Percentiles rank a stretch among this genome's conserved stretches.
These are phyloP conservation scores for Ogataea trehalophila DNA, from an alignment of 805 yeast genomes.

Conservation along the genomic window DNA sequence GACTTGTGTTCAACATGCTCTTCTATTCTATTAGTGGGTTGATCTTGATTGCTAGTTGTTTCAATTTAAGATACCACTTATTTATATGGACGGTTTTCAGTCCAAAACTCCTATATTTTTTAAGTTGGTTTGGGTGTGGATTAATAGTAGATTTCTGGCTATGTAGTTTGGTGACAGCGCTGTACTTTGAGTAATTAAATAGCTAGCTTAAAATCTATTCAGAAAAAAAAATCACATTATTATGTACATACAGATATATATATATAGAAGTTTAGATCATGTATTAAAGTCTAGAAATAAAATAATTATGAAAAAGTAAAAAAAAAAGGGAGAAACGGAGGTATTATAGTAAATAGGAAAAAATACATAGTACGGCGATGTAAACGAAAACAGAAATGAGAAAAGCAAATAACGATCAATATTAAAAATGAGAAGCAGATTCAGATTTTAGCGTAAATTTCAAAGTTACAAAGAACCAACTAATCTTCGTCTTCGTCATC, in stretches of 20 bases:
- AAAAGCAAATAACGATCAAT: neutral
- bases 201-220: too few relatives aligned
- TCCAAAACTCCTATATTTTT: slow-evolving; percentile 80
- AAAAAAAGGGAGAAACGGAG: too few relatives aligned
- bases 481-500: slow-evolving; percentile 73
- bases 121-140: slow-evolving; percentile 64
- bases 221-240: neutral
- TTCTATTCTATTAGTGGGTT: slow-evolving; percentile 60
- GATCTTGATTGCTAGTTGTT: slow-evolving; percentile 64
- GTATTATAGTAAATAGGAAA: too few relatives aligned
- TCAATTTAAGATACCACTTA: slow-evolving; percentile 71
- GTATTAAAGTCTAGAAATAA: too few relatives aligned
- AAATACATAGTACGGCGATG: too few relatives aligned
- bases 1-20: slow-evolving; percentile 35
- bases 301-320: too few relatives aligned
- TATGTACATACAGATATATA: neutral
- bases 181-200: slow-evolving; percentile 9
- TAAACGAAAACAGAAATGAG: neutral
- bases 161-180: slow-evolving; percentile 15
- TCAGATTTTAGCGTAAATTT: neutral
- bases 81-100: slow-evolving; percentile 98
- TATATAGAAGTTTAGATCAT: too few relatives aligned
- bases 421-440: neutral
- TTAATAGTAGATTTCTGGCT: slow-evolving; percentile 35
- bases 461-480: neutral